phyloP scores from a whole-genome alignment of 2,329 filamentous ascomycete species.

The Trichoderma sp. region DNA sequence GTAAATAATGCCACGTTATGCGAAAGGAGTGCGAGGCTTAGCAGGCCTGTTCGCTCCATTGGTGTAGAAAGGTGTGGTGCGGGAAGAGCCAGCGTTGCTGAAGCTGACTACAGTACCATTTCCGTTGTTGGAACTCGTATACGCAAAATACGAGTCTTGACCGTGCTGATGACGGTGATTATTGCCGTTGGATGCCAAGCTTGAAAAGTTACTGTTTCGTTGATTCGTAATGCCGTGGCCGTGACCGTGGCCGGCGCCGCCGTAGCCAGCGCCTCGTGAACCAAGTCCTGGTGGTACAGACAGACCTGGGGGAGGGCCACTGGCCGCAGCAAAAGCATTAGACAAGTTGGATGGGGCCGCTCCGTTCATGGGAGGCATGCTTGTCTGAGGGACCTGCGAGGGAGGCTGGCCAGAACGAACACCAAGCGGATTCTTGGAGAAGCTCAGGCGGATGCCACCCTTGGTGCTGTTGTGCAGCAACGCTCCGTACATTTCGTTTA shows the following conservation, averaged over 20 bases:
- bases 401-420: constrained; percentile 73
- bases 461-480: constrained; percentile 89
- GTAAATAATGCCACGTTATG: neutral
- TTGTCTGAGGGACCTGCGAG: constrained; percentile 41
- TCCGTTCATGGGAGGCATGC: constrained; percentile 59
- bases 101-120: neutral
- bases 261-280: constrained; percentile 32
- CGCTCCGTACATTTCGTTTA: constrained; percentile 86
- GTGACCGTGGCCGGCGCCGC: constrained; percentile 22
- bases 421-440: constrained; percentile 95
- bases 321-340: constrained; percentile 67
- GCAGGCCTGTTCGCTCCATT: neutral
- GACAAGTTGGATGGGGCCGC: constrained; percentile 54
- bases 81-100: neutral
- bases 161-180: neutral
- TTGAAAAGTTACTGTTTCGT: neutral
- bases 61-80: neutral
- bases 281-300: constrained; percentile 71
- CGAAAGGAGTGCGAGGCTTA: neutral
- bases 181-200: neutral
- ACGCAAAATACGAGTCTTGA: neutral
- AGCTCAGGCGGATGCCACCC: constrained; percentile 91
- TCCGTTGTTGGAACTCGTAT: neutral
- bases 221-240: neutral
- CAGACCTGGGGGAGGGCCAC: constrained; percentile 80